Conservation (phyloP, 495 filamentous ascomycete genomes). For the Penicillium ucsense region DNA sequence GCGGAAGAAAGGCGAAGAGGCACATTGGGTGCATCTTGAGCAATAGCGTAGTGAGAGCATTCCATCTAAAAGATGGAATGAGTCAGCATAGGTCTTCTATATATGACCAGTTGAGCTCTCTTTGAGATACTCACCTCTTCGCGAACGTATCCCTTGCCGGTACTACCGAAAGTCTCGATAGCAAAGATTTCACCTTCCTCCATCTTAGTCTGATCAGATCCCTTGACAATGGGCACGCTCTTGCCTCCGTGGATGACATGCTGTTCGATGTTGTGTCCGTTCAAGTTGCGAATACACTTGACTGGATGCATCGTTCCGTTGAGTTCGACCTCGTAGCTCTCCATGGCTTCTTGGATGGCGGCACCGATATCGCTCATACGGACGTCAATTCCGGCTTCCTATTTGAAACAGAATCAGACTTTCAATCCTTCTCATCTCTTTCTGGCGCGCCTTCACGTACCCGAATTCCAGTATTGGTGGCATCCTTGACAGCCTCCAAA, state of each 20-base stretch:
- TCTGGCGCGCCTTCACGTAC: conserved; percentile 12
- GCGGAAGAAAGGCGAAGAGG: conserved; percentile 63
- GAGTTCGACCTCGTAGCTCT: conserved; percentile 55
- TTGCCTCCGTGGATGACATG: conserved; percentile 85
- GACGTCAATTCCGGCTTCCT: conserved; percentile 53
- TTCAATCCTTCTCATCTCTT: background rate
- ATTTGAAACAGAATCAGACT: conserved; percentile 14
- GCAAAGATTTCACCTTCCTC: conserved; percentile 90
- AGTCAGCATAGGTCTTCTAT: background rate
- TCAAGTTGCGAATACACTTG: conserved; percentile 80
- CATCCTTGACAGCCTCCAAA: conserved; percentile 50
- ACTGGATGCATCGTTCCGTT: conserved; percentile 68
- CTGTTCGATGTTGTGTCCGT: conserved; percentile 78
- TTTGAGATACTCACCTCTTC: conserved; percentile 55
- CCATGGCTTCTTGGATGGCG: conserved; percentile 58
- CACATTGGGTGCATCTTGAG: conserved; percentile 53
- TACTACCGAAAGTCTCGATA: conserved; percentile 91
- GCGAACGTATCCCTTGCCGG: conserved; percentile 73
- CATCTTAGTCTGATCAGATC: conserved; percentile 74
- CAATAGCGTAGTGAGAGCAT: conserved; percentile 67
- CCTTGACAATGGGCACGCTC: conserved; percentile 85
- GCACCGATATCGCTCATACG: conserved; percentile 52
- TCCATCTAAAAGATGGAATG: conserved; percentile 37
- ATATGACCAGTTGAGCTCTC: background rate
- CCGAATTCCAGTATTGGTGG: conserved; percentile 52